phyloP scores from a whole-genome alignment of 352 stramenopile species.

The Pythium brachiatum region DNA sequence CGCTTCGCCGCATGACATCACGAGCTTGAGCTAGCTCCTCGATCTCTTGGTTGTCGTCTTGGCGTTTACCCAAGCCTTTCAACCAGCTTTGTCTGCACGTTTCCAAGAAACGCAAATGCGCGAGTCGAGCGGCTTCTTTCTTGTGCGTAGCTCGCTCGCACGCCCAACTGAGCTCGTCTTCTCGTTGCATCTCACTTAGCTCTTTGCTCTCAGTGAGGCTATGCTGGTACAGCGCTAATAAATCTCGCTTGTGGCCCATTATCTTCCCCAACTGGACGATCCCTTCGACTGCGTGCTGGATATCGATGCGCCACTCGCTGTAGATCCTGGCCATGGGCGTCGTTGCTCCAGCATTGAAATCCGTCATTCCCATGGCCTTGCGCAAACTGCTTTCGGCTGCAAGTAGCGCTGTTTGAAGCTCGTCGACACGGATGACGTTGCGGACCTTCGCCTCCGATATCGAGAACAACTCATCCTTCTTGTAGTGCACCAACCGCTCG shows the following conservation, averaged over 20 bases:
- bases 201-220: conserved; percentile 29
- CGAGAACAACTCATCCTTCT: conserved; percentile 32
- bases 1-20: conserved; percentile 12
- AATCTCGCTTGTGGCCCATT: conserved; percentile 34
- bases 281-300: conserved; percentile 27
- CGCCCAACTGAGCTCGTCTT: conserved; percentile 33
- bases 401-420: conserved; percentile 36
- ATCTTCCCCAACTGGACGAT: conserved; percentile 33
- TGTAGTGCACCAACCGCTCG: conserved; percentile 31
- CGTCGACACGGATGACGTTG: conserved; percentile 35
- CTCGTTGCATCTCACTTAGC: conserved; percentile 32
- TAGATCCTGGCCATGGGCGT: conserved; percentile 39
- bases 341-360: conserved; percentile 41
- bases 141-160: conserved; percentile 5
- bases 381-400: conserved; percentile 34
- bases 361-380: conserved; percentile 40
- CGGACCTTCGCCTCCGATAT: conserved; percentile 39
- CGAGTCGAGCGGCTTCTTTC: neutral
- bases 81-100: conserved; percentile 31
- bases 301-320: conserved; percentile 46
- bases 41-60: conserved; percentile 26
- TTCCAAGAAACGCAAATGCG: conserved; percentile 15
- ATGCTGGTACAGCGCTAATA: conserved; percentile 32
- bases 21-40: conserved; percentile 15
- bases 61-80: conserved; percentile 34